Base-by-base conservation (phyloP, 2,329 filamentous ascomycete species). In the Myotisia sp. region DNA sequence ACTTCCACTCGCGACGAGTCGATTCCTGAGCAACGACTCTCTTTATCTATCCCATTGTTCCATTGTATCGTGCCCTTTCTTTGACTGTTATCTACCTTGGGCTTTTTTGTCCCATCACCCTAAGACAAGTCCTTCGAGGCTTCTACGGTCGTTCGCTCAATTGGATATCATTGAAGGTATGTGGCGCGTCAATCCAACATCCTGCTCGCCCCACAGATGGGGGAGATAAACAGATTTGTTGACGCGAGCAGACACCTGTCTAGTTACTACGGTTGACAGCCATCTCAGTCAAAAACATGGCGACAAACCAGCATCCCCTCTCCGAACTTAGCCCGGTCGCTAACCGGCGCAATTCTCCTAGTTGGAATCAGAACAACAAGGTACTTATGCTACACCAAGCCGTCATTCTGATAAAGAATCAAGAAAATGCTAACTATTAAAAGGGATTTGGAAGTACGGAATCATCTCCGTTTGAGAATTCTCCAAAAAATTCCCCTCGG, bases 281-380 rank as follows among this genome's bases (percentile, higher is more conserved):
- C n/a, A n/a, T n/a, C n/a, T n/a, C n/a, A n/a, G n/a, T n/a, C n/a
- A 72, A 65, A 53, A 63, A 36, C 68, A 63, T 54, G 66, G 70
- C 49, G 61, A 30, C 29, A 21, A 58, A 56, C 70, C 71, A 77
- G 52, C 76, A 80, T 48, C 81, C 90, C 38, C 70, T 98, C 44
- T 81, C 84, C 42, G 90, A 98, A 64, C 76, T 98, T 52, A 83
- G 80, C 47, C 80, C 81, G 34, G 80, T 80, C 42, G 83, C 86
- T 60, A 78, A 76, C 58, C 74, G 87, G 54, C 73, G 86, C 49
- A 95, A 95, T 64, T 94, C 86, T 33, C 85, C 86, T 34, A 92
- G 80, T 64, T 92, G 79, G 73, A 85, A 79, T 50, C 79, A 16
- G 37, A 21, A 16, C 20, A 23, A 20, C 6, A 32, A 12, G 6